Base-by-base conservation (phyloP, 1,284 basidiomycete genomes). In the Dichomitus squalens region DNA sequence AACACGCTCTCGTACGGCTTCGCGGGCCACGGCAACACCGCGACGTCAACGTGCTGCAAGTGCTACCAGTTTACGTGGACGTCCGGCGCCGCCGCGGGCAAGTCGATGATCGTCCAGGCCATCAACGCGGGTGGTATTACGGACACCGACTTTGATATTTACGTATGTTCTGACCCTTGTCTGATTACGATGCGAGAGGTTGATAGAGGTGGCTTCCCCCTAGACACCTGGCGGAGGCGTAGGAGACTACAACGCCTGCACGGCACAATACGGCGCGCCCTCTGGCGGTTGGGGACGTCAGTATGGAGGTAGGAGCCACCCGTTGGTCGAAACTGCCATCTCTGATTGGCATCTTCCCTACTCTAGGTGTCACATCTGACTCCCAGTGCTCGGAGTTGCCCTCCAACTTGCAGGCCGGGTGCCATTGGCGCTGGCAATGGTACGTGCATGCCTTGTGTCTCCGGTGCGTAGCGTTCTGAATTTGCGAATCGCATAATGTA, bases 61-160 rank as follows among this genome's bases (percentile, higher is more conserved):
- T 67, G 64, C 51, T 67, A 61, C 52, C 50, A 67, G 52, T 63
- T 67, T 53, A 64, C 66, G 7, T 67, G 64, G 60, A 67, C 66
- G 27, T 58, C 59, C 12, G 63, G 61, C 16, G 63, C 66, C 3
- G 65, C 36, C 11, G 35, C 29, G 11, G 66, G 65, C 14, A 66
- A 67, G 60, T 63, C 54, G 11, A 62, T 67, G 61, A 63, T 67
- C 47, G 58, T 68, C 29, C 66, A 66, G 41, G 63, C 66, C 12
- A 64, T 66, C 55, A 66, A 66, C 48, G 65, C 65, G 25, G 66
- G 66, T 49, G 58, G 58, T 51, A 66, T 63, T 33, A 64, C 63
- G 4, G 64, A 60, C 38, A 53, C 51, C 21, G 64, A 65, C 38
- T 64, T 65, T 18, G 62, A 65, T 39, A 65, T 65, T 20, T 62